Conservation (phyloP, 2,329 filamentous ascomycete species). For the Sporothrix sp. region DNA sequence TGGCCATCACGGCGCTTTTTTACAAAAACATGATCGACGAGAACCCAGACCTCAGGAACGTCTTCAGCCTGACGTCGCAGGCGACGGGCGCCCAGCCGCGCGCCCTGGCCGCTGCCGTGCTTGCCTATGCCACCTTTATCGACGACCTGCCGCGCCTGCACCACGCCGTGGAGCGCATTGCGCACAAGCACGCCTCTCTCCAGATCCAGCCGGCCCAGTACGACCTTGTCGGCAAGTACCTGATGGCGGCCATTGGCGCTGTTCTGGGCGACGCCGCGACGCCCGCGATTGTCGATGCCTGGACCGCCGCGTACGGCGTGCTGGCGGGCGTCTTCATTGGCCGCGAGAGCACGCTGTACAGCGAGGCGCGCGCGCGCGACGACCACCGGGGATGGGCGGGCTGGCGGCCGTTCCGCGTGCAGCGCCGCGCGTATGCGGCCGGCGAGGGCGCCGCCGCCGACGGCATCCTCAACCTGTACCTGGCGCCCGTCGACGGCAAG, state of each 20-base stretch:
- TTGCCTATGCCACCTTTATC: constrained; percentile 64
- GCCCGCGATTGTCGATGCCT: constrained; percentile 56
- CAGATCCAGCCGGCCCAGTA: constrained; percentile 62
- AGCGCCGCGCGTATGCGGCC: constrained; percentile 49
- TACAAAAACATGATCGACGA: constrained; percentile 58
- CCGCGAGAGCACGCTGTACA: constrained; percentile 52
- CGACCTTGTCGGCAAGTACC: constrained; percentile 55
- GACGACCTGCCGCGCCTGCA: constrained; percentile 54
- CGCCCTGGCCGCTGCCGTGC: constrained; percentile 60
- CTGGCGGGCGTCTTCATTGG: constrained; percentile 62
- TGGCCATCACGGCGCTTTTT: constrained; percentile 60
- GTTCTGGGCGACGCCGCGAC: constrained; percentile 61
- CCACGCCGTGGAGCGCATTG: constrained; percentile 55
- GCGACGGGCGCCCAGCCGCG: constrained; percentile 55
- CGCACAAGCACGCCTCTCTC: constrained; percentile 67
- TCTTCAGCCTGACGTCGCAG: constrained; percentile 65
- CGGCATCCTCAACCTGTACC: constrained; percentile 59
- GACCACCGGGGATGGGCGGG: constrained; percentile 32
- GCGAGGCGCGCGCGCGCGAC: constrained; percentile 24
- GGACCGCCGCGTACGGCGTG: constrained; percentile 61
- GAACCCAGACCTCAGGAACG: constrained; percentile 54
- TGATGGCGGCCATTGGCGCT: constrained; percentile 56
- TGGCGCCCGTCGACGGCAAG: constrained; percentile 50
- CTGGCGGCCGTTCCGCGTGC: constrained; percentile 47
- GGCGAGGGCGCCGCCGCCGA: constrained; percentile 28